Evolutionary conservation across 345 rosid species (phyloP).

Genomic region (Lumnitzera littorea): DNA sequence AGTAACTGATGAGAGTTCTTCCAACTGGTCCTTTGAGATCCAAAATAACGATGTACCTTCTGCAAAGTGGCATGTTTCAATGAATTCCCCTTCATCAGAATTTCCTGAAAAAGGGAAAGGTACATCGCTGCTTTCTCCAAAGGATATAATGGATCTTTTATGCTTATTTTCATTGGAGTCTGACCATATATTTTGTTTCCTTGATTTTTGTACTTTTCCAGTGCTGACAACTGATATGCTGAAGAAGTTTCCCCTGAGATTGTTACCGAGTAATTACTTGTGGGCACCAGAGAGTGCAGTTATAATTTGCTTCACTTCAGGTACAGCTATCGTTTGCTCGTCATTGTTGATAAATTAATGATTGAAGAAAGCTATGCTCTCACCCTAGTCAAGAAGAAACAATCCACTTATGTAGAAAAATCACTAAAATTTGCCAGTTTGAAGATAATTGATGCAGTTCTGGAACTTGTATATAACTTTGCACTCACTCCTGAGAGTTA

Average conservation of each 20-base stretch:
- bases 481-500: too few relatives aligned
- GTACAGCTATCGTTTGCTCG: slow-evolving; percentile 17
- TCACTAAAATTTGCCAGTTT: too few relatives aligned
- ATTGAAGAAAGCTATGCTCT: too few relatives aligned
- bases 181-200: not conserved
- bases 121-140: slow-evolving; percentile 15
- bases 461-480: too few relatives aligned
- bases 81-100: slow-evolving; percentile 29
- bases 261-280: slow-evolving; percentile 19
- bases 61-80: slow-evolving; percentile 53
- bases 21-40: slow-evolving; percentile 34
- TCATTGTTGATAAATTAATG: not conserved
- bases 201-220: slow-evolving; percentile 16
- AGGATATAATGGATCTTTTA: not conserved
- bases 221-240: slow-evolving; percentile 42
- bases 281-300: slow-evolving; percentile 77
- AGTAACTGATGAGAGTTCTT: slow-evolving; percentile 58
- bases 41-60: slow-evolving; percentile 33
- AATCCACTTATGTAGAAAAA: too few relatives aligned
- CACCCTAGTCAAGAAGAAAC: too few relatives aligned
- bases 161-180: not conserved
- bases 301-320: slow-evolving; percentile 81
- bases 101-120: slow-evolving; percentile 17
- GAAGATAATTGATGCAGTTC: too few relatives aligned
- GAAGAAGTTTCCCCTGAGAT: slow-evolving; percentile 9